Conservation (phyloP, 352 stramenopile genomes). For the Globisporangium iwayamae region DNA sequence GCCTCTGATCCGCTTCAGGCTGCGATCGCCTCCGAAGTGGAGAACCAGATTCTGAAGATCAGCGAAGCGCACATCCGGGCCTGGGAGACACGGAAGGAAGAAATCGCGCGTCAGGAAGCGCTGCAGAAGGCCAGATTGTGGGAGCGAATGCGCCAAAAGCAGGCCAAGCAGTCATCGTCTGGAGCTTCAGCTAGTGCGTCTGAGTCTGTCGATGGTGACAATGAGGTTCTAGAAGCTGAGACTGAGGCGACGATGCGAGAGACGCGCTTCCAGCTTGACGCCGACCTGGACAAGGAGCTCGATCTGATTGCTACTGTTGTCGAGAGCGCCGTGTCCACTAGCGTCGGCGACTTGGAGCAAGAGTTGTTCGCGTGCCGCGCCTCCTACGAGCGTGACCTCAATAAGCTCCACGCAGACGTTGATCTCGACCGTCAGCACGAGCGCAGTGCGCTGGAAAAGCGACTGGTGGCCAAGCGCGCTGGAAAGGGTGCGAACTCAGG, state of each 20-base stretch:
- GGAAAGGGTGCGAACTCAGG: not conserved
- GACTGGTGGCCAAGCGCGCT: not conserved
- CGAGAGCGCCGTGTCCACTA: not conserved
- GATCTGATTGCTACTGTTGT: constrained; percentile 1
- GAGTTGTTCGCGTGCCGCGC: not conserved
- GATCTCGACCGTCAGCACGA: not conserved
- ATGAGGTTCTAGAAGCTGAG: not conserved
- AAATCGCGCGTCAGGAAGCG: not conserved
- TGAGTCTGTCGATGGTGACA: not conserved
- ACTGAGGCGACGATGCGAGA: not conserved
- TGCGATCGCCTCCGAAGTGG: constrained; percentile 3
- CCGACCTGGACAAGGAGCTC: constrained; percentile 2
- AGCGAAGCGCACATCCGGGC: constrained; percentile 5
- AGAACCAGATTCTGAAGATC: constrained; percentile 1
- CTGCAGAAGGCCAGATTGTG: not conserved
- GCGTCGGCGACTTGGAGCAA: not conserved
- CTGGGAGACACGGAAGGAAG: constrained; percentile 1
- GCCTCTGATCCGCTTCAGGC: not conserved
- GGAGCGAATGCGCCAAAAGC: constrained; percentile 3
- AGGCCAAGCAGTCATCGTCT: not conserved
- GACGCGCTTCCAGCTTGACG: not conserved
- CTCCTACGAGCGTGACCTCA: not conserved
- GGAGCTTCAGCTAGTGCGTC: not conserved
- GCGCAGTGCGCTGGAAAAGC: not conserved
- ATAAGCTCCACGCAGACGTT: not conserved